phyloP scores from a whole-genome alignment of 306 rosid species.

The Adenanthera pavonina region DNA sequence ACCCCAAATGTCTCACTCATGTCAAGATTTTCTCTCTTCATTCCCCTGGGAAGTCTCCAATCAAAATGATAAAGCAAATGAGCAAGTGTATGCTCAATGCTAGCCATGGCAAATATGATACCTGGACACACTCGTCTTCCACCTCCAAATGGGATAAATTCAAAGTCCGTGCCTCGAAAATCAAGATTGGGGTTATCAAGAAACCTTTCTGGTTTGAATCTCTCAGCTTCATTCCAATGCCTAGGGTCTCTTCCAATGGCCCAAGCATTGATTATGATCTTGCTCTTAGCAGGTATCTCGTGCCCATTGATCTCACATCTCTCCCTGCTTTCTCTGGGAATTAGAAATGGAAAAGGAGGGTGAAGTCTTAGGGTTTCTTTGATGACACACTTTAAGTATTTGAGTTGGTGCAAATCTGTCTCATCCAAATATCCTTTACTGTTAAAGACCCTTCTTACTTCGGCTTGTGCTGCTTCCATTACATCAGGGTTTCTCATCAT shows the following conservation, averaged over 20 bases:
- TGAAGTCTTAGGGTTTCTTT: too few relatives aligned
- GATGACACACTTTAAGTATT: slow-evolving; percentile 14
- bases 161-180: slow-evolving; percentile 20
- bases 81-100: slow-evolving; percentile 35
- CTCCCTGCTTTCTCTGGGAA: too few relatives aligned
- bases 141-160: slow-evolving; percentile 23
- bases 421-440: slow-evolving; percentile 7
- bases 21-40: slow-evolving; percentile 27
- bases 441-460: not conserved
- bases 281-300: too few relatives aligned
- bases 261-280: too few relatives aligned
- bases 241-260: not conserved
- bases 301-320: too few relatives aligned
- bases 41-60: slow-evolving; percentile 32
- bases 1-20: slow-evolving; percentile 10
- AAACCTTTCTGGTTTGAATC: slow-evolving; percentile 33
- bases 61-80: not conserved
- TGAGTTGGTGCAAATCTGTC: slow-evolving; percentile 3
- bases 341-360: too few relatives aligned
- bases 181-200: slow-evolving; percentile 1
- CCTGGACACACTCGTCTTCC: slow-evolving; percentile 35
- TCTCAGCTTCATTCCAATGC: slow-evolving; percentile 37
- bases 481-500: slow-evolving; percentile 36
- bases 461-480: slow-evolving; percentile 42
- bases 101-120: slow-evolving; percentile 22